phyloP scores from a whole-genome alignment of 2,329 filamentous ascomycete genomes.

The Scopulariopsis brevicaulis region DNA sequence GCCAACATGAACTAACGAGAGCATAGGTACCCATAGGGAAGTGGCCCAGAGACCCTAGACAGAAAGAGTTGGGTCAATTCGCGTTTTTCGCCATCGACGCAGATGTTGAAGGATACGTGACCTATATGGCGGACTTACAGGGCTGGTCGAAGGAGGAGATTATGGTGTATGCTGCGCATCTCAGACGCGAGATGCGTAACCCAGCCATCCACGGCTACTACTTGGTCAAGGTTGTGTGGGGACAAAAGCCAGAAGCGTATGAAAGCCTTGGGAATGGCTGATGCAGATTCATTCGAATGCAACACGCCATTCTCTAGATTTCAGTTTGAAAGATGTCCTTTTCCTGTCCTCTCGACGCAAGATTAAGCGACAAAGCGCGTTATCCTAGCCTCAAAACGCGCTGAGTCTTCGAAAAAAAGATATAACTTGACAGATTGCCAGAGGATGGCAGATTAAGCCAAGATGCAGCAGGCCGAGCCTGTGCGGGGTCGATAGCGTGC shows the following conservation, averaged over 20 bases:
- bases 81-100: constrained; percentile 19
- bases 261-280: too few species aligned
- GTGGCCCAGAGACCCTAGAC: constrained; percentile 31
- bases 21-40: constrained; percentile 23
- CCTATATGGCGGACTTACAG: constrained; percentile 22
- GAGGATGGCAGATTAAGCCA: too few species aligned
- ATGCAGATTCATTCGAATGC: too few species aligned
- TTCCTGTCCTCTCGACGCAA: too few species aligned
- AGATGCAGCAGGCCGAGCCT: too few species aligned
- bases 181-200: constrained; percentile 20
- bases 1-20: neutral
- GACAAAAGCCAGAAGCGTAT: neutral
- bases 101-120: constrained; percentile 20
- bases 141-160: constrained; percentile 22
- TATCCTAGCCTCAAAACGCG: too few species aligned
- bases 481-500: too few species aligned
- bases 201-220: constrained; percentile 23
- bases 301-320: too few species aligned
- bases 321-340: too few species aligned
- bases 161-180: constrained; percentile 18
- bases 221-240: constrained; percentile 19
- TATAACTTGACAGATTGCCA: too few species aligned
- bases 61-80: constrained; percentile 31
- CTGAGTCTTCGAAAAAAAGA: too few species aligned
- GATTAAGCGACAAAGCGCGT: too few species aligned